Base-by-base conservation (phyloP, 2,329 filamentous ascomycete species). In the Cladophialophora chaetospira region DNA sequence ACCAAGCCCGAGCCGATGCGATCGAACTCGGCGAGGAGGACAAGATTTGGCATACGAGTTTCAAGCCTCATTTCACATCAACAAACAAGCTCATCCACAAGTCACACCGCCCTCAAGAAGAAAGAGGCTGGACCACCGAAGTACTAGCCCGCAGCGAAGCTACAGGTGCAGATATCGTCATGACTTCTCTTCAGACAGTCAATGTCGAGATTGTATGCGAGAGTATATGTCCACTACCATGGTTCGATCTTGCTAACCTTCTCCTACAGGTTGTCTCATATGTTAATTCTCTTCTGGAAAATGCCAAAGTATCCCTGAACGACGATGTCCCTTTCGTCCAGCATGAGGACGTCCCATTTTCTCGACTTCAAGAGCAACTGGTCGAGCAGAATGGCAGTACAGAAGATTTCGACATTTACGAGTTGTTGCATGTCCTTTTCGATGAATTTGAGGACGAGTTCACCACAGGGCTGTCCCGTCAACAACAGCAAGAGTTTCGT, bases 381-480 rank as follows among this genome's bases (percentile, higher is more conserved):
- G 61, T 53, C 8, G 47, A 58, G 23, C 43, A 55, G 19, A n/a
- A 29, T 11, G 15, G 21, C n/a, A 25, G 35, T 23, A 25, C 67
- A 23, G 69, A 73, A 25, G 74, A 77, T 62, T 66, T 68, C n/a
- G 62, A 73, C 21, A 85, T 94, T 1, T 99, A 95, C 94, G 83
- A 90, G 59, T 79, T 99, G 31, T 87, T 90, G 1, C 88, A 89
- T 55, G 86, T 97, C 33, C 80, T 99, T 3, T 99, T 96, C 68
- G 79, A 85, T n/a, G 71, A 76, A 8, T 73, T 77, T 17, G 71
- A 78, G 29, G 74, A 77, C 48, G 73, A 77, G 52, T 75, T 77
- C 29, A 77, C 73, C 9, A 69, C 68, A 3, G 71, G 71, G 31
- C 70, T 79, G 19, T 74, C 73, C 17, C 62, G 67, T 15, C 66